Evolutionary conservation across 441 rosid species (phyloP), one percentile per base, ranked within the genome.

Genomic region (Eutrema salsugineum): DNA sequence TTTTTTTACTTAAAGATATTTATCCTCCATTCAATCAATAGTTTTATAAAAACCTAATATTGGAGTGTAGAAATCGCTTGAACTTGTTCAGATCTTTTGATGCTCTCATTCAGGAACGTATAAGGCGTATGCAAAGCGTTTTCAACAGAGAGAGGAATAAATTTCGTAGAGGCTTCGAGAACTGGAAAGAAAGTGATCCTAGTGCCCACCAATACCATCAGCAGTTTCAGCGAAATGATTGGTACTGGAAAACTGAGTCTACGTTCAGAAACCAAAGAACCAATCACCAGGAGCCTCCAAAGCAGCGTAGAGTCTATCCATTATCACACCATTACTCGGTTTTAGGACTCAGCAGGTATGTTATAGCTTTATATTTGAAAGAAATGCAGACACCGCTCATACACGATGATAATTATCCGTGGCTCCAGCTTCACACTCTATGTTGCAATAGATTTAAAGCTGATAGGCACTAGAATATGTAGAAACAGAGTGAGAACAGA

Each of bases 101-200:
- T 66, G 28, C 30, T 57, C 15, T 63, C 35, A 77, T 79, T 6
- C 75, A 94, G 98, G 98, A 95, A 80, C 91, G 99, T 48, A 91
- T 95, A 71, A 89, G 91, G 78, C 98, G 93, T 10, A 95, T 92
- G 99, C 98, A 92, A 79, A 91, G 91, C 63, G 97, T 89, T 70
- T 95, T 94, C 76, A 92, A 95, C 76, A 84, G 96, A 69, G 98
- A 88, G 79, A 82, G 94, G 81, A 86, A 80, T 76, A 92, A 94
- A 69, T 77, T 84, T 66, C 85, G 76, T 68, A 86, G 87, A 48
- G 81, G 90, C 62, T 92, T 83, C 17, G 98, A 90, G 79, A 87
- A 87, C 77, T 94, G 98, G 99, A 87, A 65, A 81, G 91, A 89
- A 77, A 81, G 75, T 81, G 91, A 80, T 53, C 59, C 83, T 12